phyloP scores from a whole-genome alignment of 371 early-diverging fungal genomes.

The Funneliformis caledonium region DNA sequence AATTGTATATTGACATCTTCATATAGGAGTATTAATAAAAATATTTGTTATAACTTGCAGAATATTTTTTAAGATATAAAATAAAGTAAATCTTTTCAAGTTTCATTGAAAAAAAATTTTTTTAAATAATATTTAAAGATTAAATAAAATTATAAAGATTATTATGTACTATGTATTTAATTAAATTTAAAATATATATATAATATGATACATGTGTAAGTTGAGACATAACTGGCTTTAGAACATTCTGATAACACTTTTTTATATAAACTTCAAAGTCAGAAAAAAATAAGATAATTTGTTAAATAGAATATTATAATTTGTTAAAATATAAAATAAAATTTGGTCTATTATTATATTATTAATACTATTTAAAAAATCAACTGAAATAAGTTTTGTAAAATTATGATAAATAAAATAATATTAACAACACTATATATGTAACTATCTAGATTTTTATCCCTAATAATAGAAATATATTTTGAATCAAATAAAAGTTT shows the following conservation, averaged over 20 bases:
- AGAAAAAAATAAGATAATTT: background rate
- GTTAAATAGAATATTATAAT: background rate
- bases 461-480: slow-evolving; percentile 10
- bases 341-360: background rate
- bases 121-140: background rate
- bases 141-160: background rate
- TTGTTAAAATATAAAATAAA: background rate
- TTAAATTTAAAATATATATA: slow-evolving; percentile 21
- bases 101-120: background rate
- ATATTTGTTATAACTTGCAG: background rate
- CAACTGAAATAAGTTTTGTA: slow-evolving; percentile 17
- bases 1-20: background rate
- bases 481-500: slow-evolving; percentile 14
- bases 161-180: background rate
- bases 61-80: slow-evolving; percentile 9
- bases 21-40: background rate
- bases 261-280: slow-evolving; percentile 18
- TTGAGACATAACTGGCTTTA: slow-evolving; percentile 17
- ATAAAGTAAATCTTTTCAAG: background rate
- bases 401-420: background rate
- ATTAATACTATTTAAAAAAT: slow-evolving; percentile 18
- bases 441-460: background rate
- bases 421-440: slow-evolving; percentile 3
- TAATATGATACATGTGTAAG: background rate
- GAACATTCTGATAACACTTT: slow-evolving; percentile 1